These are phyloP conservation scores for Kazachstania taianensis DNA, from an alignment of 805 yeast genomes.

Conservation along the genomic window DNA sequence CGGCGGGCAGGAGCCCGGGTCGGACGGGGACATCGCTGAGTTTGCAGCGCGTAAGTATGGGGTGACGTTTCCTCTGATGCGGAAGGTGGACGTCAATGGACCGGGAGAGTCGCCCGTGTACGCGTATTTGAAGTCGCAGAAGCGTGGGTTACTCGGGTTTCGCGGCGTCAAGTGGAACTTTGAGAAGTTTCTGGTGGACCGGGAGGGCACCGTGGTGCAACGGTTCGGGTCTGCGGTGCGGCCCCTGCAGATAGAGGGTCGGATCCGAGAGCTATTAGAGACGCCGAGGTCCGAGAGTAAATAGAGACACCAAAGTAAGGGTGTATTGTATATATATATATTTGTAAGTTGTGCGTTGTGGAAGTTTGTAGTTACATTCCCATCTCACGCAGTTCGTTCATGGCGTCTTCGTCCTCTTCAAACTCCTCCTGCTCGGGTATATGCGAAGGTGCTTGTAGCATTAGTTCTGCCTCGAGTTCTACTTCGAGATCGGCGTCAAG, in stretches of 20 bases:
- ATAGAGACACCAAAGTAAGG: not conserved
- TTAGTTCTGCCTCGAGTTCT: too few relatives aligned
- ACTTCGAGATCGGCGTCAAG: too few relatives aligned
- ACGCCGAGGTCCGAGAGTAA: not conserved
- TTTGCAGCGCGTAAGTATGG: conserved; percentile 79
- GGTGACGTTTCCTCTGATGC: conserved; percentile 80
- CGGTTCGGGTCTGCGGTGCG: conserved; percentile 63
- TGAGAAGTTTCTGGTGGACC: conserved; percentile 55
- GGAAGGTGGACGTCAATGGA: conserved; percentile 87
- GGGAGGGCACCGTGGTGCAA: conserved; percentile 42
- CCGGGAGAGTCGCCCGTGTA: conserved; percentile 68
- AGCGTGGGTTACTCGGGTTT: conserved; percentile 53
- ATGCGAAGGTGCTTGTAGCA: too few relatives aligned
- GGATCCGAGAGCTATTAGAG: conserved; percentile 48
- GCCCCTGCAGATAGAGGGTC: conserved; percentile 51
- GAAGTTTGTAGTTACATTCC: not conserved
- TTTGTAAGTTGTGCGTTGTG: too few relatives aligned
- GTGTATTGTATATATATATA: not conserved
- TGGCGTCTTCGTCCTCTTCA: conserved; percentile 16
- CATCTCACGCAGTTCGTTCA: conserved; percentile 13
- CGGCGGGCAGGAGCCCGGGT: conserved; percentile 69
- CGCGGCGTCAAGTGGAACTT: conserved; percentile 73
- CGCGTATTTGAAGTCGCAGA: conserved; percentile 59
- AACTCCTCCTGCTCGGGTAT: conserved; percentile 5
- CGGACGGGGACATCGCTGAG: conserved; percentile 55